Conservation (phyloP, 768 basidiomycete genomes). For the Naganishia vishniacii region DNA sequence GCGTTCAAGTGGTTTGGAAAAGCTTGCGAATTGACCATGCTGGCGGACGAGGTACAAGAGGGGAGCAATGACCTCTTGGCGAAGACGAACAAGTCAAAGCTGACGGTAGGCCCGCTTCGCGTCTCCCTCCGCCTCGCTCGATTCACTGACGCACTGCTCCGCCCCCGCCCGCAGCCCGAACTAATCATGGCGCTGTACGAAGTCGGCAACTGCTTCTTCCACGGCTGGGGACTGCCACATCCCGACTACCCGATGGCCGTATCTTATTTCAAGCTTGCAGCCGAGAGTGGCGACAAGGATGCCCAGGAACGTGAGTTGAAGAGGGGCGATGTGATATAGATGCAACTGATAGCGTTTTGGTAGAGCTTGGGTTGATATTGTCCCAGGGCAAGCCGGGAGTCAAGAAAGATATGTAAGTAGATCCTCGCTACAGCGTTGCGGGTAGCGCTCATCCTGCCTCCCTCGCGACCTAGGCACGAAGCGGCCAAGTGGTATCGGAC, state of each 20-base stretch:
- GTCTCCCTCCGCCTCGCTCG: no score
- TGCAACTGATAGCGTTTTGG: neutral
- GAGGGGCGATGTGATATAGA: no score
- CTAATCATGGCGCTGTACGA: slow-evolving; percentile 44
- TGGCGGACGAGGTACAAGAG: slow-evolving; percentile 31
- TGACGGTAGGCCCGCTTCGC: slow-evolving; percentile 4
- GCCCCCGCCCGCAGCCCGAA: slow-evolving; percentile 33
- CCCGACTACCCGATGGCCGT: slow-evolving; percentile 41
- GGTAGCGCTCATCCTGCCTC: neutral
- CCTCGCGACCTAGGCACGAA: slow-evolving; percentile 32
- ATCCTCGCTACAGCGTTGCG: neutral
- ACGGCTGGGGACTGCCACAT: slow-evolving; percentile 43
- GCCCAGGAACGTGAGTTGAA: slow-evolving; percentile 43
- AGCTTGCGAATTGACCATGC: slow-evolving; percentile 40
- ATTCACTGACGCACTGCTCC: neutral
- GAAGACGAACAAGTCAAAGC: slow-evolving; percentile 11
- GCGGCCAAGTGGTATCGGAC: slow-evolving; percentile 47
- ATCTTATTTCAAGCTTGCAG: slow-evolving; percentile 41
- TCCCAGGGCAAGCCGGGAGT: slow-evolving; percentile 42
- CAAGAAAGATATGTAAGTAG: slow-evolving; percentile 46
- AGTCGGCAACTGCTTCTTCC: slow-evolving; percentile 44
- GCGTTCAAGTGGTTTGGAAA: slow-evolving; percentile 40
- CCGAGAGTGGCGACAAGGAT: slow-evolving; percentile 43
- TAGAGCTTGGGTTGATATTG: slow-evolving; percentile 45
- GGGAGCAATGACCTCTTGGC: slow-evolving; percentile 30